Evolutionary conservation across 305 asterid species (phyloP), one percentile per base, ranked within the genome.

Genomic region (Fraxinus nigra): DNA sequence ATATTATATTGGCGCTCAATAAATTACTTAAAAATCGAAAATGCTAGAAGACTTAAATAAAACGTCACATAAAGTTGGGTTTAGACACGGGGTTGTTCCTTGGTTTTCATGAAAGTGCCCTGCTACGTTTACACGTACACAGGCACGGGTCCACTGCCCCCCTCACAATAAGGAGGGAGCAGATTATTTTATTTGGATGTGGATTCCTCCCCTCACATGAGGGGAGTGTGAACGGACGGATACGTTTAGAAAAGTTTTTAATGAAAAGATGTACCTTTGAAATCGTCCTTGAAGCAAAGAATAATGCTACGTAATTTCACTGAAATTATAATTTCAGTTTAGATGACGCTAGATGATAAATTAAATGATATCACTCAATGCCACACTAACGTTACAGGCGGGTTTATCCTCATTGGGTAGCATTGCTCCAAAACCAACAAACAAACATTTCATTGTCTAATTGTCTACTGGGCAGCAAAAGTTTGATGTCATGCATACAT

Each of bases 1-100:
- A 43, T 43, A 32, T 83, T 86, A 81, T 76, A 74, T 84, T 83
- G 77, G 83, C 76, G 7, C 22, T 43, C n/a, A n/a, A 43, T 18
- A 82, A 48, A 46, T 20, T 20, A 74, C 35, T 81, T 84, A 46
- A 72, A 61, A 22, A n/a, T 59, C 9, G 30, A 24, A 61, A 61
- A 61, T 61, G 8, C 72, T 59, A 20, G 30, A 59, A 59, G 30
- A 20, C 28, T 2, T 20, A 20, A 61, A 61, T 18, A 7, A 61
- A 2, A 22, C 11, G 70, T 61, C 72, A 22, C 72, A 22, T 20
- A 61, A 2, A 61, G 72, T 61, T 61, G 72, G 69, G 72, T 24
- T 22, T 61, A 2, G 72, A 18, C 72, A 6, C 16, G 72, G 72
- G 32, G 16, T 61, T 61, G 11, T 61, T 7, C 72, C 32, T 22